Percentiles rank a stretch among this genome's conserved stretches.
Evolutionary conservation across 768 basidiomycete genomes (phyloP).

Genomic region (Panaeolus cyanescens): DNA sequence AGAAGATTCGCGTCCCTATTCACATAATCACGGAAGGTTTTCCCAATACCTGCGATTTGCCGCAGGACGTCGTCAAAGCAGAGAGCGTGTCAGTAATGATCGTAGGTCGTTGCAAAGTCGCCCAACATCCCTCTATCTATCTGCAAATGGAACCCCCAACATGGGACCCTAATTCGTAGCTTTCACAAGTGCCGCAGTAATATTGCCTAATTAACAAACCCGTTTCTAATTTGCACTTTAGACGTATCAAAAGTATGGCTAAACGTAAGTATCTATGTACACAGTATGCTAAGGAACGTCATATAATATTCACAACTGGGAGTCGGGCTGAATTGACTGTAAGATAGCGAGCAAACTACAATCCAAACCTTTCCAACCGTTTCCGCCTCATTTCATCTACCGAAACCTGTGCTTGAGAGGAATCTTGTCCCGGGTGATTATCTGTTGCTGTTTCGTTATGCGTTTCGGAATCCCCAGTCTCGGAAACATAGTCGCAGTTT

Average conservation of each 20-base stretch:
- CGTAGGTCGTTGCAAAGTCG: neutral
- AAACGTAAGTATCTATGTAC: no score
- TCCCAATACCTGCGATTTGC: conserved; percentile 61
- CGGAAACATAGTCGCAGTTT: neutral
- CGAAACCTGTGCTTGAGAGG: neutral
- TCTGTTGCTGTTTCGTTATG: neutral
- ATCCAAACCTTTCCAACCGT: conserved; percentile 62
- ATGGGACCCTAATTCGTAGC: no score
- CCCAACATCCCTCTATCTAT: conserved; percentile 29
- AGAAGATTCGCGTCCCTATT: conserved; percentile 3
- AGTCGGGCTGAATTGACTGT: no score
- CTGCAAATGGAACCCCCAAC: no score
- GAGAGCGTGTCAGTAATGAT: conserved; percentile 13
- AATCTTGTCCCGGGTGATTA: neutral
- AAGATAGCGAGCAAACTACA: conserved; percentile 17
- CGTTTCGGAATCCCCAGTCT: conserved; percentile 22
- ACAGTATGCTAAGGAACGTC: no score
- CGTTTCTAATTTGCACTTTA: no score
- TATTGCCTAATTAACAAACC: no score
- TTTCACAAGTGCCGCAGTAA: no score
- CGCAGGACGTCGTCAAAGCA: conserved; percentile 31
- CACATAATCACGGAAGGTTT: conserved; percentile 42
- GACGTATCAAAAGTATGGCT: no score
- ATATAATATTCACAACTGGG: no score
- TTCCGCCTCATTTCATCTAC: conserved; percentile 66